Evolutionary conservation across 352 stramenopile genomes (phyloP), one percentile per base, ranked within the genome.

Genomic region (Phytophthora colocasiae): DNA sequence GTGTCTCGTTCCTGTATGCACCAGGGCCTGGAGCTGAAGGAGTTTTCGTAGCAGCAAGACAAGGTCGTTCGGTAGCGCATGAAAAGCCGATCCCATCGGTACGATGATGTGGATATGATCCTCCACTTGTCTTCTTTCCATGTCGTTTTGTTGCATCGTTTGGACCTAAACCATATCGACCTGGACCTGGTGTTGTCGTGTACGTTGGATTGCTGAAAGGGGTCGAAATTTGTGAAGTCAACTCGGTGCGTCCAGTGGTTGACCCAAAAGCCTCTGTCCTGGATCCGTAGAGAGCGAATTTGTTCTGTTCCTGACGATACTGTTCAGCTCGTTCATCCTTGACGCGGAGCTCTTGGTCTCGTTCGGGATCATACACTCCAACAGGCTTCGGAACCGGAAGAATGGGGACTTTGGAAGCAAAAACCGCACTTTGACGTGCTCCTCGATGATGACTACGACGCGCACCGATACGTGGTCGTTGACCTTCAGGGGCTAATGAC

Each of bases 341-440:
- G 15, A 62, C 73, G 2, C 68, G 63, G 43, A 88, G 41, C 58
- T 92, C 83, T n/a, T 90, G 61, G n/a, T 85, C 83, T 52, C 80
- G 80, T 34, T 92, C 83, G 15, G 71, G 58, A 51, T 92, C 80
- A 40, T 85, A 82, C 17, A 80, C 71, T 14, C 71, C 66, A 8
- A 71, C 69, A 10, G 75, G 71, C 49, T 87, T 85, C 4, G 80
- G 59, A 1, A 64, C 52, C 1, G 68, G 76, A 3, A 93, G 73
- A 51, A 92, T 85, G 4, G 85, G 85, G 5, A 93, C 85, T 15
- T 87, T 89, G n/a, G 83, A 91, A 2, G 83, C 78, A 67, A 93
- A 91, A 32, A 91, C 81, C 15, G 85, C 85, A 44, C 80, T 91
- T 32, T 75, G 79, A 31, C 73, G 70, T 19, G 77, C 62, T 17